Evolutionary conservation across 148 eudicot species (phyloP).

Genomic region (Tetragonia tetragonoides): DNA sequence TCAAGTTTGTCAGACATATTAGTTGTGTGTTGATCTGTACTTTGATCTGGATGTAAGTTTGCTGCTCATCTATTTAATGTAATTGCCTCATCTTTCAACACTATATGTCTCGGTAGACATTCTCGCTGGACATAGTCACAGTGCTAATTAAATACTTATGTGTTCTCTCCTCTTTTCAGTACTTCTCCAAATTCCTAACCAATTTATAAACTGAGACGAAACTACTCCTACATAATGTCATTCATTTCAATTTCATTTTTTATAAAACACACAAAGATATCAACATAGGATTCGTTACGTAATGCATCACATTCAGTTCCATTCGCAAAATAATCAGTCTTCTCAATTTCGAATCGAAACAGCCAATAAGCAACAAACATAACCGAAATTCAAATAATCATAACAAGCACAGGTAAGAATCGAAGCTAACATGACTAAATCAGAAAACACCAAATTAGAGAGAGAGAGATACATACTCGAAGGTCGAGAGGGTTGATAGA

Average conservation of each 20-base stretch:
- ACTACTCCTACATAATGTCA: background rate
- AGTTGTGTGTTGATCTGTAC: background rate
- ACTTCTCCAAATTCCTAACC: too few species aligned
- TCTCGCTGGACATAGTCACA: too few species aligned
- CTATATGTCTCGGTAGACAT: too few species aligned
- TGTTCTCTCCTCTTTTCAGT: background rate
- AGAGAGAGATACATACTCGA: slow-evolving; percentile 42
- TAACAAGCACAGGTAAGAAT: background rate
- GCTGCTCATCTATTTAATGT: background rate
- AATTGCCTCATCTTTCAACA: background rate
- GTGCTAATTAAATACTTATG: too few species aligned
- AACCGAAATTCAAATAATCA: background rate
- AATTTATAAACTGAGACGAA: too few species aligned
- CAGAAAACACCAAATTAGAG: background rate
- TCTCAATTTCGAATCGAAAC: background rate
- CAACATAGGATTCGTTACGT: background rate
- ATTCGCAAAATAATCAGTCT: background rate
- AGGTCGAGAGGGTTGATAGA: slow-evolving; percentile 88
- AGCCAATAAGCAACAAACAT: background rate
- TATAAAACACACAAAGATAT: background rate
- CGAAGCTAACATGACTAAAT: background rate
- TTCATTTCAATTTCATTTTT: background rate
- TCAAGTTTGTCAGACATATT: background rate
- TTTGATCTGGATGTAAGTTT: background rate
- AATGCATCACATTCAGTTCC: background rate